A percentile compares a stretch with the other conserved stretches of the same genome.
Conservation (phyloP, 495 filamentous ascomycete species). For the Friedmanniomyces simplex region DNA sequence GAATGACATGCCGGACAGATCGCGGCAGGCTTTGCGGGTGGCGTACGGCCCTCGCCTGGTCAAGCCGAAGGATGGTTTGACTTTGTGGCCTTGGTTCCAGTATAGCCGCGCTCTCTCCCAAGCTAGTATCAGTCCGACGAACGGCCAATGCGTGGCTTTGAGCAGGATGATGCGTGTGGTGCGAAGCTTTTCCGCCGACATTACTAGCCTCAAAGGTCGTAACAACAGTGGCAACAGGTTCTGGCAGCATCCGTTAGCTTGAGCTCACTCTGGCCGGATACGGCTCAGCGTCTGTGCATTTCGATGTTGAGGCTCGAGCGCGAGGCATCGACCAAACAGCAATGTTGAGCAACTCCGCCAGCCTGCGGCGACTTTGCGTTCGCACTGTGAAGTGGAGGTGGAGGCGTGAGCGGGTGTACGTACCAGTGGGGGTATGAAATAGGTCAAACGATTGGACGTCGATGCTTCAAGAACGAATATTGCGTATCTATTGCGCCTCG, state of each 20-base stretch:
- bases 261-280: too few species aligned
- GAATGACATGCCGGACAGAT: not conserved
- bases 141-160: slow-evolving; percentile 57
- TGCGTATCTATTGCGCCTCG: slow-evolving; percentile 26
- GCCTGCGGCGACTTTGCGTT: too few species aligned
- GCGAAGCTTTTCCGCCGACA: slow-evolving; percentile 62
- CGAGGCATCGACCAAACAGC: not conserved
- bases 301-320: too few species aligned
- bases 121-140: slow-evolving; percentile 50
- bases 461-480: slow-evolving; percentile 34
- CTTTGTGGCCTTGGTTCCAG: slow-evolving; percentile 10
- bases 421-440: slow-evolving; percentile 34
- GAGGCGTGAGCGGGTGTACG: slow-evolving; percentile 11
- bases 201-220: slow-evolving; percentile 67
- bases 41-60: slow-evolving; percentile 26
- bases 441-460: slow-evolving; percentile 33
- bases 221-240: slow-evolving; percentile 81
- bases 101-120: slow-evolving; percentile 40
- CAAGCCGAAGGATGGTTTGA: not conserved
- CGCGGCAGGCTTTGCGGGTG: slow-evolving; percentile 2
- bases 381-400: not conserved
- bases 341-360: not conserved
- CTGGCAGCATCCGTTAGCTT: slow-evolving; percentile 29
- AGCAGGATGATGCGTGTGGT: slow-evolving; percentile 66
- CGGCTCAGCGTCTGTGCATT: too few species aligned